These are phyloP conservation scores for Mycosphaerella arachidis DNA, from an alignment of 2,329 filamentous ascomycete species.

Conservation along the genomic window DNA sequence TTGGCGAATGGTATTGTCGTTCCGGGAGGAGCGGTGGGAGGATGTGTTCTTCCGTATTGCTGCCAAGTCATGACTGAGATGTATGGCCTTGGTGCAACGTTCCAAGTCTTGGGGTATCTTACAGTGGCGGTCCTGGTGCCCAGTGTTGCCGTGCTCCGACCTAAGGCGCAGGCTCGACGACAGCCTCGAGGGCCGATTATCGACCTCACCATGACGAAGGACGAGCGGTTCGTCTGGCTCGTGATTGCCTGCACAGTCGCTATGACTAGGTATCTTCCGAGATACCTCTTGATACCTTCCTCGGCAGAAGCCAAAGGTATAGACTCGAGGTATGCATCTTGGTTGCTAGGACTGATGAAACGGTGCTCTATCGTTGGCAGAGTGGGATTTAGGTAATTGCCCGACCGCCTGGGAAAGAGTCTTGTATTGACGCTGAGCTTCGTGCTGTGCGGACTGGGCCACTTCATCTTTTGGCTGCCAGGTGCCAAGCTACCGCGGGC, in stretches of 20 bases:
- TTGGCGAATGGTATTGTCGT: too few relatives aligned
- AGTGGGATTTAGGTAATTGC: slow-evolving; percentile 1
- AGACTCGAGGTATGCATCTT: slow-evolving; percentile 4
- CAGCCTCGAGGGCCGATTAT: too few relatives aligned
- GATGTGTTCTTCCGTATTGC: too few relatives aligned
- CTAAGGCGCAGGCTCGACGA: too few relatives aligned
- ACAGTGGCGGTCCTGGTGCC: too few relatives aligned
- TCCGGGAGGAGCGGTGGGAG: too few relatives aligned
- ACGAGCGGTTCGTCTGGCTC: slow-evolving; percentile 1
- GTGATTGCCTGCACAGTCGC: slow-evolving; percentile 3
- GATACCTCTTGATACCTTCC: slow-evolving; percentile 5
- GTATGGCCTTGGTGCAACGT: too few relatives aligned
- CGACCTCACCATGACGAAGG: too few relatives aligned
- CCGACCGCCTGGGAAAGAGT: slow-evolving; percentile 3
- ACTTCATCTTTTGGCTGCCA: slow-evolving; percentile 5
- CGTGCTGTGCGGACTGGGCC: slow-evolving; percentile 2
- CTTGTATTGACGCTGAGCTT: slow-evolving; percentile 1
- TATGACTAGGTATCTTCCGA: slow-evolving; percentile 6
- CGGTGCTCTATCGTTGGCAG: slow-evolving; percentile 1
- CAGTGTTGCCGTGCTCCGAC: too few relatives aligned
- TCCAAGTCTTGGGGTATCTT: too few relatives aligned
- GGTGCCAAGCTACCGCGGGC: neutral
- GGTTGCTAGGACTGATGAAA: slow-evolving; percentile 8
- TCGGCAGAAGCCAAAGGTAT: slow-evolving; percentile 3
- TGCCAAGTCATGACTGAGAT: too few relatives aligned